Conservation (phyloP, 2,329 filamentous ascomycete species). For the Colletotrichum agaves region DNA sequence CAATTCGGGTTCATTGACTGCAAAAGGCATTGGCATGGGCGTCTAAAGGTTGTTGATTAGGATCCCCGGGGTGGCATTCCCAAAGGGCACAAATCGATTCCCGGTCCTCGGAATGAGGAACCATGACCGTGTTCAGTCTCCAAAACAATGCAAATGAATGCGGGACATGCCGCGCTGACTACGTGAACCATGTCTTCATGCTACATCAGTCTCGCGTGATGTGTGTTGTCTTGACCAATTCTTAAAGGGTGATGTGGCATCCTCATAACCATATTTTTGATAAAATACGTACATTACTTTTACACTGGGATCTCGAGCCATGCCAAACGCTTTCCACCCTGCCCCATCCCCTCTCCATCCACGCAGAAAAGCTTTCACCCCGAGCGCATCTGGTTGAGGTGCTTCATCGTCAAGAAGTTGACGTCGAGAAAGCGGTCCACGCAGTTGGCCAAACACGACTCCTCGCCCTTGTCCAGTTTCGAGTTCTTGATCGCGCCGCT, state of each 20-base stretch:
- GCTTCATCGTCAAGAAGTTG: constrained; percentile 84
- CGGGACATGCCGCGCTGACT: neutral
- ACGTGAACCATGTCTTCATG: neutral
- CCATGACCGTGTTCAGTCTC: constrained; percentile 24
- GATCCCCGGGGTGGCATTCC: constrained; percentile 24
- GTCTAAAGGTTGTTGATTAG: constrained; percentile 39
- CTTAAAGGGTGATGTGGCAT: too few species aligned
- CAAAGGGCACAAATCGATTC: constrained; percentile 33
- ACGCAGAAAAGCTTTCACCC: constrained; percentile 3
- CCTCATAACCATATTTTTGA: neutral
- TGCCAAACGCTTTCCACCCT: neutral
- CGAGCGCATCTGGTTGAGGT: constrained; percentile 73
- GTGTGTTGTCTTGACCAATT: too few species aligned
- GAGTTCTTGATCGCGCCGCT: constrained; percentile 76
- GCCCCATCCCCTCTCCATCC: neutral
- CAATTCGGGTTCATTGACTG: constrained; percentile 35
- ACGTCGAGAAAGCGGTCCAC: constrained; percentile 94
- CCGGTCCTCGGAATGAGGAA: constrained; percentile 26
- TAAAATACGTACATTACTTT: constrained; percentile 16
- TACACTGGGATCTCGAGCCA: constrained; percentile 2
- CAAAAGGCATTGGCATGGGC: constrained; percentile 39
- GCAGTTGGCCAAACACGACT: constrained; percentile 89
- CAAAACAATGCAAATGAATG: constrained; percentile 8
- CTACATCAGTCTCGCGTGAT: neutral
- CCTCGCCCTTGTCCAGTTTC: constrained; percentile 80